A percentile compares a stretch with the other conserved stretches of the same genome.
These are phyloP conservation scores for Ambrosia hybrid DNA, from an alignment of 140 eudicot species.

Conservation along the genomic window DNA sequence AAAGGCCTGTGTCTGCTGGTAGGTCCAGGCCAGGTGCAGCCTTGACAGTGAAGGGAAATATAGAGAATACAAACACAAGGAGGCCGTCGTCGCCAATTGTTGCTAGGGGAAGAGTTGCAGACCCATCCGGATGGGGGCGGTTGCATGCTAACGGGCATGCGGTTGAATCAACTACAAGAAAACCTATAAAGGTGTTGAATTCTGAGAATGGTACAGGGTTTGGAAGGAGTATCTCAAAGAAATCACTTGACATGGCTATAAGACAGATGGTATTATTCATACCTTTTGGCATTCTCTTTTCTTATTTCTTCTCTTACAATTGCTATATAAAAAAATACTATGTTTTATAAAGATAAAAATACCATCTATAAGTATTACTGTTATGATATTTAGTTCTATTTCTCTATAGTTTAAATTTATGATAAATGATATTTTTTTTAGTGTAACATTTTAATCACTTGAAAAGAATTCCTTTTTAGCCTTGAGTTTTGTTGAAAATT, in stretches of 20 bases:
- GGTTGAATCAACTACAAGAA: slow-evolving; percentile 50
- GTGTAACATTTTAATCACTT: too few relatives aligned
- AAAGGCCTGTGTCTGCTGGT: slow-evolving; percentile 82
- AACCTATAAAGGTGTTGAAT: slow-evolving; percentile 47
- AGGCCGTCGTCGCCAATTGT: slow-evolving; percentile 64
- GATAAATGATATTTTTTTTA: too few relatives aligned
- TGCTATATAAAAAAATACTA: too few relatives aligned
- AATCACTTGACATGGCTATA: slow-evolving; percentile 88
- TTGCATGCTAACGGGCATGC: slow-evolving; percentile 43
- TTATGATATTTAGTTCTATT: too few relatives aligned
- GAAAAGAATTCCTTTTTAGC: too few relatives aligned
- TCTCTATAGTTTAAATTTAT: too few relatives aligned
- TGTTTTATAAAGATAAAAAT: too few relatives aligned
- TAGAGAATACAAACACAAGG: slow-evolving; percentile 52
- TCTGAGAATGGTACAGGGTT: slow-evolving; percentile 55
- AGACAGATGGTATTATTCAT: slow-evolving; percentile 67
- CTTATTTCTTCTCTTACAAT: background rate
- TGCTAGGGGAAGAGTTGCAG: slow-evolving; percentile 61
- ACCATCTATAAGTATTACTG: too few relatives aligned
- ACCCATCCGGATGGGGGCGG: slow-evolving; percentile 56
- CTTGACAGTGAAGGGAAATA: slow-evolving; percentile 49
- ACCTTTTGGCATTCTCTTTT: slow-evolving; percentile 4
- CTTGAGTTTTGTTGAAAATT: too few relatives aligned
- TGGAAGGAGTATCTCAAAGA: slow-evolving; percentile 84
- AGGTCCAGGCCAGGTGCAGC: slow-evolving; percentile 76